Evolutionary conservation across 192 early-diverging fungal species (phyloP), one percentile per base, ranked within the genome.

Genomic region (Tieghemiomyces parasiticus): DNA sequence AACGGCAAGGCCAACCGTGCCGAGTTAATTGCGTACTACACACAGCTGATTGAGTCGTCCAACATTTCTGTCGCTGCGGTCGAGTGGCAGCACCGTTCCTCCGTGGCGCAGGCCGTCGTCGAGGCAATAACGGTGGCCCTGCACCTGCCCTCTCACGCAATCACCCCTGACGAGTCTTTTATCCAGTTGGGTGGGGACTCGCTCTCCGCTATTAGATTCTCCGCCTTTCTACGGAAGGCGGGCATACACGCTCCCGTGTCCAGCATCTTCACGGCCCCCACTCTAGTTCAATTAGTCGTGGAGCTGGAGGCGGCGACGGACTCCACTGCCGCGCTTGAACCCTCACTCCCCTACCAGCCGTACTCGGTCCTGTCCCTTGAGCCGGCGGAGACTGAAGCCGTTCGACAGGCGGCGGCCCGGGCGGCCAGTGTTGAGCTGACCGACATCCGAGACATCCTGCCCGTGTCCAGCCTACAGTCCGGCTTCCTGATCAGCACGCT

Each of bases 141-240:
- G 25, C 19, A 47, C 25, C 46, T 19, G 19, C 3, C 2, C 8
- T 24, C 46, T 24, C 20, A 19, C 25, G 20, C 19, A 29, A 29
- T 54, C 28, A 30, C 26, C 4, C 28, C 32, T 10, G 52, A 30
- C 10, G 28, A 13, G 0, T 19, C 29, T 16, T 54, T 54, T 32
- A 14, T 54, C 19, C 26, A 54, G 6, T 19, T 54, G 20, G 52
- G 52, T 16, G 52, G 52, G 28, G 52, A 54, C 28, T 54, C 52
- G 26, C 26, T 54, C 52, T 31, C 28, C 28, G 52, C 52, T 16
- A 54, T 54, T 30, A 25, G 32, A 30, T 19, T 54, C 19, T 28
- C 32, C 26, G 28, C 52, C 0, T 20, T 31, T 20, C 32, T 28
- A 4, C n/a, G 20, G 52, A 25, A 54, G 28, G 3, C 20, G 52